Evolutionary conservation across 2,329 filamentous ascomycete species (phyloP), one percentile per base, ranked within the genome.

Genomic region (Xylariaceae sp.): DNA sequence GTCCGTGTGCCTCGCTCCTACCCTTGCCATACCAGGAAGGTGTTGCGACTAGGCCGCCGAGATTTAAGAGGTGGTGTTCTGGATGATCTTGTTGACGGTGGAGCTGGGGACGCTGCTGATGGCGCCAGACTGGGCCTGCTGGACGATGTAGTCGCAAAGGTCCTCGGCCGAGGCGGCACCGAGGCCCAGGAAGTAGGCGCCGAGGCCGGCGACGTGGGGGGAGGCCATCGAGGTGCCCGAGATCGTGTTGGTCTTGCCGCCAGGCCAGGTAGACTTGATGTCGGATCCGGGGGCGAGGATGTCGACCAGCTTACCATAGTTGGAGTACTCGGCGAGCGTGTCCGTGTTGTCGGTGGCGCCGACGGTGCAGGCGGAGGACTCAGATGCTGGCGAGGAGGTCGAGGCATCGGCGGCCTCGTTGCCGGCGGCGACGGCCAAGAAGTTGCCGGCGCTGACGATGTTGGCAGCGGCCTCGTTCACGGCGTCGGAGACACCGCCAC

Each of bases 221-320:
- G 67, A 61, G 1, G 78, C 74, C 77, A 81, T 81, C 18, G 70
- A 77, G 5, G 79, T 83, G 31, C 78, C 79, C 9, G 66, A 71
- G 51, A 78, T 65, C 16, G 52, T 64, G 29, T 61, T 39, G 13
- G 52, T 52, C 21, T 60, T 55, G 19, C 57, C 41, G 23, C 31
- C 37, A 23, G 38, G 62, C 60, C 65, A 70, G 4, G 70, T 59
- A 15, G 63, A 68, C 7, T 67, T 41, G 33, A 71, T 60, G 31
- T 55, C 50, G 8, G 61, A 57, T 13, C 68, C 68, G 0, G 68
- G 66, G 0, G 66, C 68, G 21, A 68, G 65, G 32, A 71, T 48
- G 41, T 70, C 66, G 34, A 71, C 56, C 5, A 60, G 30, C 9
- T 46, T 36, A 4, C 74, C 74, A 41, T 56, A 75, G 60, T 77